Conservation (phyloP, 73 alveolate species). For the Tetrahymena borealis region DNA sequence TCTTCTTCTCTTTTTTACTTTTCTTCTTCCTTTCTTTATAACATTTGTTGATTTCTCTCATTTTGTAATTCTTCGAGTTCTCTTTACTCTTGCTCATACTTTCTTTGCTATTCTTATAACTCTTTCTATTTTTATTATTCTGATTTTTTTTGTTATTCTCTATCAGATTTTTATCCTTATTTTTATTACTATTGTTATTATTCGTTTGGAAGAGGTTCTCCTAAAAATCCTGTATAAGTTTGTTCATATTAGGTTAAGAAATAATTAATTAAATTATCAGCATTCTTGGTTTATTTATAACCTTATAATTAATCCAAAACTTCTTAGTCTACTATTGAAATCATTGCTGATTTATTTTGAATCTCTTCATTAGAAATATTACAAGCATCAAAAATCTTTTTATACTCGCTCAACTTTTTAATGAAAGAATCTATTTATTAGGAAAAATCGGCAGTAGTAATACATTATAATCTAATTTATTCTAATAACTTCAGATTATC, state of each 20-base stretch:
- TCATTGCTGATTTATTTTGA: not conserved
- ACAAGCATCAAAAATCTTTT: not conserved
- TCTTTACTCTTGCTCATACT: not conserved
- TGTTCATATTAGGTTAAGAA: not conserved
- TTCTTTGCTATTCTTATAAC: not conserved
- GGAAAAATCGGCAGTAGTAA: not conserved
- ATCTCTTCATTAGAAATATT: not conserved
- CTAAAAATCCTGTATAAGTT: not conserved
- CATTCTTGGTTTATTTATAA: not conserved
- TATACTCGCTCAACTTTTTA: not conserved
- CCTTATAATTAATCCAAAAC: not conserved
- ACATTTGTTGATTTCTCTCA: not conserved
- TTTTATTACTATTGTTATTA: too few species aligned
- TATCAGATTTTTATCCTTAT: not conserved
- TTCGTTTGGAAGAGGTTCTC: not conserved
- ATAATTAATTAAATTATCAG: not conserved
- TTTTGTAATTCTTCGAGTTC: not conserved
- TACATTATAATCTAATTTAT: not conserved
- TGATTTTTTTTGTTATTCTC: not conserved
- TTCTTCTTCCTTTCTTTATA: not conserved
- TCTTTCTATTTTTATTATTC: not conserved
- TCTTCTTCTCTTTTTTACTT: not conserved
- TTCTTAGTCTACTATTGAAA: not conserved
- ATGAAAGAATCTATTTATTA: not conserved
- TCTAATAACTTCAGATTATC: not conserved